Conservation (phyloP, 148 eudicot species). For the Rhododendron ovatum region DNA sequence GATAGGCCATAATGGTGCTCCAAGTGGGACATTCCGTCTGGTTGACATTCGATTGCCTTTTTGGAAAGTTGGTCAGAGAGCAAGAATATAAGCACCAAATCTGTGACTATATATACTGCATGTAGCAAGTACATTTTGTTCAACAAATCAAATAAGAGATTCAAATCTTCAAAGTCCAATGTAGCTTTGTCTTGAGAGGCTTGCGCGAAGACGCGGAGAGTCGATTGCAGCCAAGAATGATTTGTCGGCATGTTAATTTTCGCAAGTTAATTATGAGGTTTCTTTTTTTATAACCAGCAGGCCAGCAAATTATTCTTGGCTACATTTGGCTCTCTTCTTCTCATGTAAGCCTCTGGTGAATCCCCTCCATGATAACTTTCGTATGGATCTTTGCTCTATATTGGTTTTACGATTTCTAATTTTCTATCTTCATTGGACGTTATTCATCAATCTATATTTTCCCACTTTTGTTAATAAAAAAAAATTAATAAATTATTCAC, state of each 20-base stretch:
- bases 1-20: background rate
- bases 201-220: background rate
- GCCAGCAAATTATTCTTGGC: background rate
- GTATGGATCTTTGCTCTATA: background rate
- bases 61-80: background rate
- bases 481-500: background rate
- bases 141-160: background rate
- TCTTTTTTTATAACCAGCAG: background rate
- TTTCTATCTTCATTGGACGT: too few species aligned
- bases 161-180: background rate
- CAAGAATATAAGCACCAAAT: background rate
- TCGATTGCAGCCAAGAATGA: conserved; percentile 5
- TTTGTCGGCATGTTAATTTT: background rate
- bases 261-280: background rate
- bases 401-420: background rate
- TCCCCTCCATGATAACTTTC: background rate
- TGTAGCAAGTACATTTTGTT: background rate
- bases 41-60: background rate
- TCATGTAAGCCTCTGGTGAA: background rate
- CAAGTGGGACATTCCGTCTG: background rate
- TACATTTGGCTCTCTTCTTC: conserved; percentile 6
- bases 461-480: background rate
- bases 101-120: background rate
- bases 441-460: too few species aligned
- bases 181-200: background rate